phyloP scores from a whole-genome alignment of 768 basidiomycete species.

The Russula sp. region DNA sequence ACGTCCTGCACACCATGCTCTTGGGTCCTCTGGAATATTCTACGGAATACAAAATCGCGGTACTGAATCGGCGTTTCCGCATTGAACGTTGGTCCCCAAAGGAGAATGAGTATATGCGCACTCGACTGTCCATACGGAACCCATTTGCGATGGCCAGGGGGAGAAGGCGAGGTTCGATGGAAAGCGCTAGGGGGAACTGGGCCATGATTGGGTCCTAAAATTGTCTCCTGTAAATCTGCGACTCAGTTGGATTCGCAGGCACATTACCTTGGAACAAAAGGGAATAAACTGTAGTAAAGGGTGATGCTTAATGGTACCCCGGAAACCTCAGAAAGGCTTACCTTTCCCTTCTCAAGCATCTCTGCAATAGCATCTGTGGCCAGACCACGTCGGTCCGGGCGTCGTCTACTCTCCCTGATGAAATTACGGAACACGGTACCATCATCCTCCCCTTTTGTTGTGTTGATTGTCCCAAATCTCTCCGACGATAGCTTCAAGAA shows the following conservation, averaged over 20 bases:
- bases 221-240: not conserved
- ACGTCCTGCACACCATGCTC: constrained; percentile 57
- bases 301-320: not conserved
- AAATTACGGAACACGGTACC: constrained; percentile 57
- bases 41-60: constrained; percentile 80
- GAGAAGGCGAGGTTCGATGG: constrained; percentile 67
- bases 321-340: constrained; percentile 29
- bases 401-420: constrained; percentile 61
- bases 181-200: constrained; percentile 68
- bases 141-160: constrained; percentile 68
- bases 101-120: constrained; percentile 26
- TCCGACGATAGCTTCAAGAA: constrained; percentile 53
- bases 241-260: not conserved
- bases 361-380: constrained; percentile 59
- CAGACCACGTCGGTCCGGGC: constrained; percentile 49
- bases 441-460: constrained; percentile 69
- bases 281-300: constrained; percentile 57
- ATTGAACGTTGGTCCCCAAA: not conserved
- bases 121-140: constrained; percentile 73
- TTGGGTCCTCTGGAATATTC: constrained; percentile 68
- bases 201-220: constrained; percentile 68
- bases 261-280: constrained; percentile 57
- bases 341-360: constrained; percentile 64
- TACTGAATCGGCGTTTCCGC: constrained; percentile 38
- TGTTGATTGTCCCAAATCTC: constrained; percentile 58